Evolutionary conservation across 352 stramenopile genomes (phyloP).

Genomic region (Peronospora destructor): DNA sequence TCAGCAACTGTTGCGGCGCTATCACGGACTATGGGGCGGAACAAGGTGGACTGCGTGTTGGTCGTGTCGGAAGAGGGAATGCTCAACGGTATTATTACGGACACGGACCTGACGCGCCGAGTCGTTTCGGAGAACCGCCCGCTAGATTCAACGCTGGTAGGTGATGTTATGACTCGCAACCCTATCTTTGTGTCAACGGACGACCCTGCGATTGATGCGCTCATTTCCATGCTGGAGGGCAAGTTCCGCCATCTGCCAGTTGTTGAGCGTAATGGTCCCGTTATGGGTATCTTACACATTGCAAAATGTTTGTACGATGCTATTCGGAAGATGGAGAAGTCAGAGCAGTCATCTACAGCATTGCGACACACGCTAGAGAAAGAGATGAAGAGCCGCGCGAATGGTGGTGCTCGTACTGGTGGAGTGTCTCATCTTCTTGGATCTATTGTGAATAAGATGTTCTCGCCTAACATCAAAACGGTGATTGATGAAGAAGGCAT

Average conservation of each 20-base stretch:
- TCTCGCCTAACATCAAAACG: constrained; percentile 80
- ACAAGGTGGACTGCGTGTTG: constrained; percentile 89
- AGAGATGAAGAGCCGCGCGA: constrained; percentile 51
- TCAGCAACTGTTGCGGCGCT: constrained; percentile 81
- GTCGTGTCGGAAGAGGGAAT: constrained; percentile 86
- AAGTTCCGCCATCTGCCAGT: constrained; percentile 86
- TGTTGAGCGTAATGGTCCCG: constrained; percentile 66
- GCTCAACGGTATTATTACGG: constrained; percentile 93
- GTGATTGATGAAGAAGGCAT: constrained; percentile 77
- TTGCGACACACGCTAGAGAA: constrained; percentile 74
- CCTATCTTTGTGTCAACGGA: constrained; percentile 80
- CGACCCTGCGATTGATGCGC: constrained; percentile 76
- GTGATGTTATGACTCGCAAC: constrained; percentile 79
- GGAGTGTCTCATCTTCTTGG: constrained; percentile 64
- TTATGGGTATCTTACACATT: constrained; percentile 97
- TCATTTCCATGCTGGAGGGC: constrained; percentile 83
- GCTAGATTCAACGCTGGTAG: constrained; percentile 58
- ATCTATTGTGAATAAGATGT: constrained; percentile 84
- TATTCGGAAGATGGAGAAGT: constrained; percentile 95
- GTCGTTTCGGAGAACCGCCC: constrained; percentile 77
- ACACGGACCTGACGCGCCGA: constrained; percentile 82
- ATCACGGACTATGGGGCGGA: constrained; percentile 82
- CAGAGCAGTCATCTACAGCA: constrained; percentile 67
- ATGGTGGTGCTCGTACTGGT: constrained; percentile 23
- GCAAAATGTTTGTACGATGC: constrained; percentile 98